Base-by-base conservation (phyloP, 495 filamentous ascomycete species). In the Lineolata rhizophorae region DNA sequence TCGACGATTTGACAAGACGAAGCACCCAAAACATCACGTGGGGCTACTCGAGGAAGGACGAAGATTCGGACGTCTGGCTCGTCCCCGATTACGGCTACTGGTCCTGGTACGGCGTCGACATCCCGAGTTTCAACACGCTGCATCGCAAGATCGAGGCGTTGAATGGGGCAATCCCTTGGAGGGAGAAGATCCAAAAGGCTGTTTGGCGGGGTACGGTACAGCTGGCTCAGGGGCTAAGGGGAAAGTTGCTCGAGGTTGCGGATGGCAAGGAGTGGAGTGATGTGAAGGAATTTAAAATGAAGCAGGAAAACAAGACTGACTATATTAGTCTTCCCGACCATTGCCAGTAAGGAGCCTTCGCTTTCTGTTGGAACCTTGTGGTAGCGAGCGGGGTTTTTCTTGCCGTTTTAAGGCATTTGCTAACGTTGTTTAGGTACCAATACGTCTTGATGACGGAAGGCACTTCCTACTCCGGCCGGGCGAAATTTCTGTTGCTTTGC, bases 11-110 rank as follows among this genome's bases (percentile, higher is more conserved):
- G 28, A 50, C 59, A 0, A 44, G 56, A 35, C 28, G 45, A n/a
- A 25, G 6, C 2, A 46, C 54, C 3, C 30, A 34, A 4, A 54
- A 52, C 6, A 42, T 53, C 13, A 53, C 64, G 9, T 73, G 67
- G 66, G 53, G 55, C 5, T 60, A 62, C 40, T 51, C 67, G 2
- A 51, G 65, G 35, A 38, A 43, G 11, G 33, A 36, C 6, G 37
- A 42, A 16, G 58, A 72, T 24, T 41, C 51, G 0, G 48, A 56
- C 9, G 50, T 59, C 31, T 84, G 78, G 68, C 44, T 78, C 2
- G 76, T 84, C 54, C 78, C 79, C 0, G 76, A 84, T 53, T 84
- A 83, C 47, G 64, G 68, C 37, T 78, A 72, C 56, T 84, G 72
- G 72, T 56, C 68, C 1, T 81, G 73, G 72, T 60, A 69, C 0